phyloP scores from a whole-genome alignment of 2,329 filamentous ascomycete genomes.

The Calonectria henricotiae region DNA sequence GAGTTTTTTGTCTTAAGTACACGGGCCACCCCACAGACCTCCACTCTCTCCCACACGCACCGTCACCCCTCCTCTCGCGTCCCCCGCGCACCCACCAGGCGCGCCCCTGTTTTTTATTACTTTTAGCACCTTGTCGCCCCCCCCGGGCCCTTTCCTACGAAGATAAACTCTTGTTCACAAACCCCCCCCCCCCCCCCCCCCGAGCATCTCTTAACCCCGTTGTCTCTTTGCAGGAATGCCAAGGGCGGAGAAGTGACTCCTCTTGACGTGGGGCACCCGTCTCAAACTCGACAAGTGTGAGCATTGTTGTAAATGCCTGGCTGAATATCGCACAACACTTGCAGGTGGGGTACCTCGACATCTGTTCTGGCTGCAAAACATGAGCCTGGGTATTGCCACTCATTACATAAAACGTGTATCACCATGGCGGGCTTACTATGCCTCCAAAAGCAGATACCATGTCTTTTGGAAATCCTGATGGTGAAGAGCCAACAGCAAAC shows the following conservation, averaged over 20 bases:
- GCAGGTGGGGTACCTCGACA: background rate
- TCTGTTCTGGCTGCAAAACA: background rate
- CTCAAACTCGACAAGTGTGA: background rate
- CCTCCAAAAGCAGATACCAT: background rate
- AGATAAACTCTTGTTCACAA: too few relatives aligned
- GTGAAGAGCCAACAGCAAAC: background rate
- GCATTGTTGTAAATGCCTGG: background rate
- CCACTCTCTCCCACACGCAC: too few relatives aligned
- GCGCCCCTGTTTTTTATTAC: too few relatives aligned
- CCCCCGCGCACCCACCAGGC: too few relatives aligned
- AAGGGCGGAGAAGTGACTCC: background rate
- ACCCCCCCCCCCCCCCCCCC: too few relatives aligned
- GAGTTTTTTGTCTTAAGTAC: too few relatives aligned
- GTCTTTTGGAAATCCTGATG: background rate
- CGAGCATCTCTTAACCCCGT: too few relatives aligned
- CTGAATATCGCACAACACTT: background rate
- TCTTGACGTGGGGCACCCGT: background rate
- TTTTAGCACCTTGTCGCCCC: too few relatives aligned
- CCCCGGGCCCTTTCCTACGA: too few relatives aligned
- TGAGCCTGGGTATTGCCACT: background rate
- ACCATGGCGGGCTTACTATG: background rate
- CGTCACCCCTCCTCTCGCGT: too few relatives aligned
- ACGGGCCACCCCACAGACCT: too few relatives aligned
- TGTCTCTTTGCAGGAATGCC: background rate
- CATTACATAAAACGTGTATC: conserved; percentile 1